Evolutionary conservation across 345 rosid species (phyloP).

Genomic region (Citrus sinensis): DVS_A1.0 CM039169.1:33557001-33557500

Average conservation of each 20-base stretch:
- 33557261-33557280: neutral
- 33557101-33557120: neutral
- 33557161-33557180: no score
- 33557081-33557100: neutral
- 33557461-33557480: neutral
- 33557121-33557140: neutral
- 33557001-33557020: no score
- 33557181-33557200: neutral
- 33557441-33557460: neutral
- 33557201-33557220: no score
- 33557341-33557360: no score
- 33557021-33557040: neutral
- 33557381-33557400: neutral
- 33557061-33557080: neutral
- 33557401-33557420: neutral
- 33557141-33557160: neutral
- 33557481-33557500: slow-evolving; percentile 15
- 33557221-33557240: no score
- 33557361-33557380: neutral
- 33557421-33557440: neutral
- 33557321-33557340: no score
- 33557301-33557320: no score
- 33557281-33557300: no score
- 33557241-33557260: neutral
- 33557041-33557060: neutral